These are phyloP conservation scores for Cladosporium sp. DNA, from an alignment of 2,329 filamentous ascomycete species.

Conservation along the genomic window DNA sequence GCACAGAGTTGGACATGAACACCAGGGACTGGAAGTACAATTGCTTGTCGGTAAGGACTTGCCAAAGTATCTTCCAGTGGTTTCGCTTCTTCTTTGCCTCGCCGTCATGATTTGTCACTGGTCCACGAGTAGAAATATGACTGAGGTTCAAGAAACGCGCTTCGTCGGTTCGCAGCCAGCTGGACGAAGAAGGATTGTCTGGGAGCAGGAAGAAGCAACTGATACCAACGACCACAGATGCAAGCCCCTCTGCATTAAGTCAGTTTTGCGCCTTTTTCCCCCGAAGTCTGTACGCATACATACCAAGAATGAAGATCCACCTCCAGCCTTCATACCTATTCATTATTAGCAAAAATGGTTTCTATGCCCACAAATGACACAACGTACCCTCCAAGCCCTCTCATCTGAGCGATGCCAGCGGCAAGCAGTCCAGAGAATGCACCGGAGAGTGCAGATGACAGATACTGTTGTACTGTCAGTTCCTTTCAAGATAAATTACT, in stretches of 20 bases:
- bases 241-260: constrained; percentile 41
- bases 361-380: neutral
- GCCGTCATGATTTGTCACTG: constrained; percentile 14
- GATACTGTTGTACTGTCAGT: constrained; percentile 6
- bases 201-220: constrained; percentile 50
- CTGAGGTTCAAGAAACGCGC: constrained; percentile 62
- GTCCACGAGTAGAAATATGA: constrained; percentile 52
- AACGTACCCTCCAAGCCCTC: constrained; percentile 28
- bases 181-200: constrained; percentile 41
- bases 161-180: constrained; percentile 62
- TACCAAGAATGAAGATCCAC: constrained; percentile 31
- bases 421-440: constrained; percentile 24
- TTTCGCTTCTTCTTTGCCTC: constrained; percentile 7
- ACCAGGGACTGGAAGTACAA: constrained; percentile 23
- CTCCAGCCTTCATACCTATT: constrained; percentile 24
- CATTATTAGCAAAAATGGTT: neutral
- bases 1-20: constrained; percentile 23
- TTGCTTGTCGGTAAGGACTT: constrained; percentile 20
- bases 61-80: constrained; percentile 10
- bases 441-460: constrained; percentile 18
- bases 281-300: constrained; percentile 28
- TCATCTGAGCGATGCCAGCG: constrained; percentile 31
- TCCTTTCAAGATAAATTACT: too few relatives aligned
- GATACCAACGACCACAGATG: constrained; percentile 48
- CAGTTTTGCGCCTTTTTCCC: too few relatives aligned